These are phyloP conservation scores for Dinochytrium kinnereticum DNA, from an alignment of 371 early-diverging fungal species.

Conservation along the genomic window DNA sequence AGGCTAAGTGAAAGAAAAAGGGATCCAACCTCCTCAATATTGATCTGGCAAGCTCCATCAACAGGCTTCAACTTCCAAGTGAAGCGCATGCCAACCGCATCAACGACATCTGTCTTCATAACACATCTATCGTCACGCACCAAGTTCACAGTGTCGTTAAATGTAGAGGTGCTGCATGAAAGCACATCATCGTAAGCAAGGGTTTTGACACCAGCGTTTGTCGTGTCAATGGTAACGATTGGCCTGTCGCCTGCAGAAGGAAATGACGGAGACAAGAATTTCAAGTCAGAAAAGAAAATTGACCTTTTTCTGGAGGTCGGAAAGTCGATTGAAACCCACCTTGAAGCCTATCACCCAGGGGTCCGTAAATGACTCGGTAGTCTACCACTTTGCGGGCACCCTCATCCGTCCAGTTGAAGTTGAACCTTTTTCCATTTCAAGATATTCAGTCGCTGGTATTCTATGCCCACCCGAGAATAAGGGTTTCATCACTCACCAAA, in stretches of 20 bases:
- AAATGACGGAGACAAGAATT: too few relatives aligned
- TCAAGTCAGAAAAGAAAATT: too few relatives aligned
- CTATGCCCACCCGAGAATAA: too few relatives aligned
- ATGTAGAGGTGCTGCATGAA: not conserved
- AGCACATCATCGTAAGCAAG: too few relatives aligned
- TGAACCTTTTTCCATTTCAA: too few relatives aligned
- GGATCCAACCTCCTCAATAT: slow-evolving; percentile 4
- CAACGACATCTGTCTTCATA: not conserved
- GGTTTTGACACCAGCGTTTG: too few relatives aligned
- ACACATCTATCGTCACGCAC: not conserved
- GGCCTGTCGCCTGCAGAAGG: not conserved
- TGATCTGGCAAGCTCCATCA: slow-evolving; percentile 2
- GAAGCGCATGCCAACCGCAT: not conserved
- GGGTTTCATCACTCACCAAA: not conserved
- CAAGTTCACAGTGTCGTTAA: not conserved
- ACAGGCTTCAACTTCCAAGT: not conserved
- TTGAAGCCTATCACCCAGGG: not conserved
- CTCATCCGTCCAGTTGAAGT: not conserved
- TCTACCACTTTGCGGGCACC: not conserved
- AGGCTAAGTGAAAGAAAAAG: not conserved
- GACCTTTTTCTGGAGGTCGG: too few relatives aligned
- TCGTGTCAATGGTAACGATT: not conserved
- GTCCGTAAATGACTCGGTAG: slow-evolving; percentile 4
- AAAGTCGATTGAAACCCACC: too few relatives aligned
- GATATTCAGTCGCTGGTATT: too few relatives aligned